phyloP scores from a whole-genome alignment of 192 early-diverging fungal genomes.

The Diversispora eburnea region DNA sequence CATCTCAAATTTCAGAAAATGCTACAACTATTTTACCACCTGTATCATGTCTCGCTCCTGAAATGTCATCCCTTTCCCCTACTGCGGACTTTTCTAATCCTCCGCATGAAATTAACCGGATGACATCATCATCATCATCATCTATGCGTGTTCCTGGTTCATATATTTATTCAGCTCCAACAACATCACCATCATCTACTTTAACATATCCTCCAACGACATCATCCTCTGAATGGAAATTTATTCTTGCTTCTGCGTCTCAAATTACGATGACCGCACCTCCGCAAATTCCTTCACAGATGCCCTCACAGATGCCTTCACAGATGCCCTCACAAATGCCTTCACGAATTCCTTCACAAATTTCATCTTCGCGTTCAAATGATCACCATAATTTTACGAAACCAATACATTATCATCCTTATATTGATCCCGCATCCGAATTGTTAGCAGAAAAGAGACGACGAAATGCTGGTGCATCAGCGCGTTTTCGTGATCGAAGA shows the following conservation, averaged over 20 bases:
- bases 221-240: not conserved
- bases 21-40: constrained; percentile 27
- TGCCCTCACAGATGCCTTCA: too few relatives aligned
- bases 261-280: not conserved
- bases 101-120: not conserved
- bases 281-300: not conserved
- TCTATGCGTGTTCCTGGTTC: not conserved
- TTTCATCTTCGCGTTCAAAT: too few relatives aligned
- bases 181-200: not conserved
- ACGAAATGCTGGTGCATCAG: constrained; percentile 61
- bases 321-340: too few relatives aligned
- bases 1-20: not conserved
- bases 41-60: constrained; percentile 29
- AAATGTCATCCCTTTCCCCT: not conserved
- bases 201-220: not conserved
- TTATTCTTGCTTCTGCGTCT: not conserved
- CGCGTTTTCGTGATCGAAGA: constrained; percentile 61
- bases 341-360: too few relatives aligned
- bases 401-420: constrained; percentile 25
- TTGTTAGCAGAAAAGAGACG: constrained; percentile 59
- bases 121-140: too few relatives aligned
- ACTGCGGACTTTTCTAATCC: constrained; percentile 2
- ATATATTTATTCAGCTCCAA: not conserved
- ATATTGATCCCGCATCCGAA: constrained; percentile 37
- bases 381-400: not conserved